Percentiles rank a stretch among this genome's conserved stretches.
These are phyloP conservation scores for Geotrichum histeridarum DNA, from an alignment of 1,139 yeast species.

Conservation along the genomic window DNA sequence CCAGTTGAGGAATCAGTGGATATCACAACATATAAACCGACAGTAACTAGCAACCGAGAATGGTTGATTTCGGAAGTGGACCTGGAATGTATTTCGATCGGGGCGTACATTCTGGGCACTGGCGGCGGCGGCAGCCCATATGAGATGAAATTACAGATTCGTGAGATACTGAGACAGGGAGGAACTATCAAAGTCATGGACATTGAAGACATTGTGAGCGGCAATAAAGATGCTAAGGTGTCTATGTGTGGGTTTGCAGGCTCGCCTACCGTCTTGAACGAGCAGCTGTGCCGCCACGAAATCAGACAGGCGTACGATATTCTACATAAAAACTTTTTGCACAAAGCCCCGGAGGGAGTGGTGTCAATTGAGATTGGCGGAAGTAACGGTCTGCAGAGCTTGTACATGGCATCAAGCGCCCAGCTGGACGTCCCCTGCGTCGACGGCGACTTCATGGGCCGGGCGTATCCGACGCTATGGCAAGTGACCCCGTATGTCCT, in stretches of 20 bases:
- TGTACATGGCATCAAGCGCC: constrained; percentile 34
- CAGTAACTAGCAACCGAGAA: constrained; percentile 36
- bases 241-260: constrained; percentile 42
- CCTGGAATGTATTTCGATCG: constrained; percentile 42
- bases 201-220: constrained; percentile 31
- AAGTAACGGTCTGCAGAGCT: constrained; percentile 43
- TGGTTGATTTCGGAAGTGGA: constrained; percentile 43
- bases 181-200: constrained; percentile 38
- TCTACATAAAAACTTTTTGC: constrained; percentile 32
- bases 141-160: constrained; percentile 38
- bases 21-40: constrained; percentile 36
- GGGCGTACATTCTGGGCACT: constrained; percentile 46
- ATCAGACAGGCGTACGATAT: constrained; percentile 37
- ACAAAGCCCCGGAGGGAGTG: constrained; percentile 33
- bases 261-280: constrained; percentile 46
- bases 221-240: constrained; percentile 30
- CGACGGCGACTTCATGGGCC: constrained; percentile 46
- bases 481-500: constrained; percentile 40
- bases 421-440: constrained; percentile 38
- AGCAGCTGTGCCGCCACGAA: constrained; percentile 42
- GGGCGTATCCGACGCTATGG: constrained; percentile 45
- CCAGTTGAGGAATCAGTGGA: constrained; percentile 11
- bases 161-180: constrained; percentile 38
- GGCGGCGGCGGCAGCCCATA: constrained; percentile 53
- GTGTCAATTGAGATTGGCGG: constrained; percentile 45